phyloP scores from a whole-genome alignment of 371 early-diverging fungal species.

The Basidiobolus heterosporus region DNA sequence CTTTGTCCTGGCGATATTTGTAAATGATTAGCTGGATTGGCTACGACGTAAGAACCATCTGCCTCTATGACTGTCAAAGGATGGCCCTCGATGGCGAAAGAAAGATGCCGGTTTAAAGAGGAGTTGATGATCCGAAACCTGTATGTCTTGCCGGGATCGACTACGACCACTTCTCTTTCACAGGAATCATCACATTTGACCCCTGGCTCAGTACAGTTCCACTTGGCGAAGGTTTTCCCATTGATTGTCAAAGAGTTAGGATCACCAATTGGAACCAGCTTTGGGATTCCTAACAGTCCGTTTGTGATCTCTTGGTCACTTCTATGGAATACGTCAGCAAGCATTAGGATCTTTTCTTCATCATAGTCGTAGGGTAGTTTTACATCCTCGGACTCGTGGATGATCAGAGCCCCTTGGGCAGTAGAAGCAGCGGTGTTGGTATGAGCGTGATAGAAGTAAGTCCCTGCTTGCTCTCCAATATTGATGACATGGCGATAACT shows the following conservation, averaged over 20 bases:
- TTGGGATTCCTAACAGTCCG: neutral
- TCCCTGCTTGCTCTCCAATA: conserved; percentile 15
- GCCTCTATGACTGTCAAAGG: conserved; percentile 19
- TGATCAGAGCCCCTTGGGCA: conserved; percentile 9
- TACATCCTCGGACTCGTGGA: conserved; percentile 15
- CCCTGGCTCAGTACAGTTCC: neutral
- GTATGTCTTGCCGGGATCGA: neutral
- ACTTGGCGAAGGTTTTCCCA: conserved; percentile 10
- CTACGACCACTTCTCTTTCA: neutral
- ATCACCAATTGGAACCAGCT: neutral
- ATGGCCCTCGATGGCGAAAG: conserved; percentile 19
- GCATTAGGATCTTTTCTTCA: conserved; percentile 15
- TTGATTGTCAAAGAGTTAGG: conserved; percentile 21
- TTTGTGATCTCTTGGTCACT: neutral
- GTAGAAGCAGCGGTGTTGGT: neutral
- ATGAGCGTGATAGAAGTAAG: conserved; percentile 25
- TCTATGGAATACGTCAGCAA: conserved; percentile 2
- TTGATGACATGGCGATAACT: conserved; percentile 15
- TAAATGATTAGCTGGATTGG: conserved; percentile 11
- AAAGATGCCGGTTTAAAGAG: conserved; percentile 1
- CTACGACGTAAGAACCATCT: conserved; percentile 17
- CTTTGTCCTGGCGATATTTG: conserved; percentile 18
- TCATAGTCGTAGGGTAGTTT: conserved; percentile 8
- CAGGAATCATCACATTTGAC: conserved; percentile 1
- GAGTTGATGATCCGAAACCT: conserved; percentile 12